Evolutionary conservation across 2,329 filamentous ascomycete species (phyloP).

Genomic region (Aureobasidium namibiae): DNA sequence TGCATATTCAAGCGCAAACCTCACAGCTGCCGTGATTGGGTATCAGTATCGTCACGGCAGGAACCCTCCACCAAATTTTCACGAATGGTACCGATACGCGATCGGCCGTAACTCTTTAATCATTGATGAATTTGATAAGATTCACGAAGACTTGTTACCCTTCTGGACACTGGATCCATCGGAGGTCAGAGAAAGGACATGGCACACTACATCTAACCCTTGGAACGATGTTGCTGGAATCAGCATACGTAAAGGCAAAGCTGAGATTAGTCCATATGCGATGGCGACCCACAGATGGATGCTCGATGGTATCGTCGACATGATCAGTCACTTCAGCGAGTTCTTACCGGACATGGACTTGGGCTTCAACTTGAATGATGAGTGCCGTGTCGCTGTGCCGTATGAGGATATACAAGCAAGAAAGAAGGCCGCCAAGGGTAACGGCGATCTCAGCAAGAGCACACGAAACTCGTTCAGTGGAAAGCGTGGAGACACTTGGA

Average conservation of each 20-base stretch:
- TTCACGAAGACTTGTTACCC: conserved; percentile 47
- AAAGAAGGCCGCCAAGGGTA: conserved; percentile 24
- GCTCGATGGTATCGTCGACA: conserved; percentile 44
- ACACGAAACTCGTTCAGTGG: conserved; percentile 25
- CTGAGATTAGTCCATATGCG: conserved; percentile 42
- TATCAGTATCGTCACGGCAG: conserved; percentile 47
- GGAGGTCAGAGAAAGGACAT: conserved; percentile 45
- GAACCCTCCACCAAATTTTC: conserved; percentile 51
- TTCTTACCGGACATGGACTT: conserved; percentile 56
- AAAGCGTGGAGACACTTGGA: conserved; percentile 33
- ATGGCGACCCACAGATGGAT: conserved; percentile 51
- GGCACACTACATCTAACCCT: conserved; percentile 44
- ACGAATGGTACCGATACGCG: conserved; percentile 52
- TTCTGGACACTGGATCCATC: conserved; percentile 46
- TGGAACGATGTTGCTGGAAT: conserved; percentile 50
- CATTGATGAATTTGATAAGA: conserved; percentile 54
- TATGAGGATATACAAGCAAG: conserved; percentile 35
- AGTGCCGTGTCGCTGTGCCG: conserved; percentile 49
- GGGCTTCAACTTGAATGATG: conserved; percentile 55
- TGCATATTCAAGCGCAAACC: conserved; percentile 38
- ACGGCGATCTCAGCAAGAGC: conserved; percentile 15
- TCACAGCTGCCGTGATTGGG: conserved; percentile 42
- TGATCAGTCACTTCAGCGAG: conserved; percentile 47
- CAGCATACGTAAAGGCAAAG: conserved; percentile 46
- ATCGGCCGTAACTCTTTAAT: conserved; percentile 42